Evolutionary conservation across 345 rosid genomes (phyloP).

Genomic region (Lepidium didymum): DNA sequence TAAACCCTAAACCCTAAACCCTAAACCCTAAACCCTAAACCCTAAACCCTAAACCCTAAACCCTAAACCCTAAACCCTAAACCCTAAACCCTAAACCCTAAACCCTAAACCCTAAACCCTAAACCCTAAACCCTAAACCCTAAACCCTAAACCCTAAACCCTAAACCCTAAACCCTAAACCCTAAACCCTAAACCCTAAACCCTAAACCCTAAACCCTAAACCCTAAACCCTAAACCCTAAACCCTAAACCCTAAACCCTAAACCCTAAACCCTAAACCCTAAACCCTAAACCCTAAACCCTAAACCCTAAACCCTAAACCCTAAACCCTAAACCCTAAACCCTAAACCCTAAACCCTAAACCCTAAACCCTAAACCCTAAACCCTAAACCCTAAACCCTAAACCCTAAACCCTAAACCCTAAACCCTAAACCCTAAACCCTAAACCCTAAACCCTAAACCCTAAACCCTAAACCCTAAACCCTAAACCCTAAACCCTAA

Average conservation of each 20-base stretch:
- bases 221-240: conserved; percentile 13
- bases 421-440: conserved; percentile 7
- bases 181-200: neutral
- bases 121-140: conserved; percentile 6
- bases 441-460: conserved; percentile 1
- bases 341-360: conserved; percentile 14
- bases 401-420: neutral
- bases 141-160: conserved; percentile 9
- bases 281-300: conserved; percentile 2
- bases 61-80: conserved; percentile 13
- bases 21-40: neutral
- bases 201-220: conserved; percentile 20
- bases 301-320: conserved; percentile 28
- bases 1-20: conserved; percentile 11
- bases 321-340: conserved; percentile 17
- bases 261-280: conserved; percentile 11
- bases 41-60: neutral
- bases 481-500: neutral
- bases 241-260: conserved; percentile 21
- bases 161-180: neutral
- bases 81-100: conserved; percentile 6
- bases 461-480: neutral
- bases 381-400: conserved; percentile 8
- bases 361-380: conserved; percentile 10
- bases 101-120: conserved; percentile 4